Evolutionary conservation across 108 stramenopile genomes (phyloP).

Genomic region (Licmophora abbreviata): DNA sequence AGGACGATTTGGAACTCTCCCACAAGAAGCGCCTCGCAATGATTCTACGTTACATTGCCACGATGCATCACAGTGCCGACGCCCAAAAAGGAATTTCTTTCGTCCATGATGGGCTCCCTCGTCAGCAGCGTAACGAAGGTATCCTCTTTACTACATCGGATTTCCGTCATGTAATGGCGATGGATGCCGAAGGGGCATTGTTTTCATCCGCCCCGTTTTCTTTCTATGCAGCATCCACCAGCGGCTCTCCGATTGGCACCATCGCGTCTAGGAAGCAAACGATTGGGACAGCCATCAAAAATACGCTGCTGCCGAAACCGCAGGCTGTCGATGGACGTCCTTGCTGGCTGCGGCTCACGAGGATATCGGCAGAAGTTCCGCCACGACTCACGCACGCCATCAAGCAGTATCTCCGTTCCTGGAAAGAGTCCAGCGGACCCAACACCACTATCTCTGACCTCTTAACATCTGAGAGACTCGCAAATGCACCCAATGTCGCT

Average conservation of each 20-base stretch:
- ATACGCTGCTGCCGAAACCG: too few species aligned
- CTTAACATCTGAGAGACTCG: neutral
- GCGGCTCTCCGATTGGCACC: neutral
- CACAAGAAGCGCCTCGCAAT: slow-evolving; percentile 40
- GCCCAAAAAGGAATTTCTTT: slow-evolving; percentile 8
- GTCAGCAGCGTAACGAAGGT: slow-evolving; percentile 2
- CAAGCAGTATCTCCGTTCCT: neutral
- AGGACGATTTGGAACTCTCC: slow-evolving; percentile 2
- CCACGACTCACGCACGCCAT: neutral
- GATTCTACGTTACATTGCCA: slow-evolving; percentile 50
- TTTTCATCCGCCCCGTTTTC: slow-evolving; percentile 23
- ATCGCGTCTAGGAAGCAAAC: neutral
- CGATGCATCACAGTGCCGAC: slow-evolving; percentile 24
- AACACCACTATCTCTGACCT: neutral
- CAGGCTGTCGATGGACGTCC: slow-evolving; percentile 4
- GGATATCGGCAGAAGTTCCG: slow-evolving; percentile 5
- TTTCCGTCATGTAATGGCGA: slow-evolving; percentile 13
- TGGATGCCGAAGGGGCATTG: neutral
- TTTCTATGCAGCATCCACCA: slow-evolving; percentile 23
- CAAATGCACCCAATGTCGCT: neutral
- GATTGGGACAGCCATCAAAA: neutral
- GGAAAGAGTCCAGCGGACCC: neutral
- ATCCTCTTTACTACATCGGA: slow-evolving; percentile 27
- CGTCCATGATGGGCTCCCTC: slow-evolving; percentile 9
- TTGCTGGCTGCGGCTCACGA: slow-evolving; percentile 48